A percentile compares a stretch with the other conserved stretches of the same genome.
These are phyloP conservation scores for Talaromyces sp. DNA, from an alignment of 2,329 filamentous ascomycete genomes.

Conservation along the genomic window DNA sequence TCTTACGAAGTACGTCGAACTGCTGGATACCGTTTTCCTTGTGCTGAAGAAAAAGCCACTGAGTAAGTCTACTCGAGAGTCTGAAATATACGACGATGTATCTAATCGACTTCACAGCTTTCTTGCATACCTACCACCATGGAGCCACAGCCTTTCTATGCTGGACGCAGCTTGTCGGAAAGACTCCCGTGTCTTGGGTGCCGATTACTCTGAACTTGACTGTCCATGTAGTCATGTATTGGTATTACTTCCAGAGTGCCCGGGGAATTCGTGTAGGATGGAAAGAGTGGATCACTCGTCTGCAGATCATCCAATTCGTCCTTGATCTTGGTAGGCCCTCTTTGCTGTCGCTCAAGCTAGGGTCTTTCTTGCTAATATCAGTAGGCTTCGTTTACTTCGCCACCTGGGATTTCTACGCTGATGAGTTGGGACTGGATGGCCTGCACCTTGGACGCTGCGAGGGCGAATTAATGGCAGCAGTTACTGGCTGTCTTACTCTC, in stretches of 20 bases:
- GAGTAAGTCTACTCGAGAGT: conserved; percentile 33
- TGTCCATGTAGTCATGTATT: conserved; percentile 96
- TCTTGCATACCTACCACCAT: conserved; percentile 96
- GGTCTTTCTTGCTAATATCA: not conserved
- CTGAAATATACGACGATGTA: not conserved
- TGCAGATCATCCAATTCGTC: conserved; percentile 90
- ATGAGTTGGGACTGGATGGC: conserved; percentile 67
- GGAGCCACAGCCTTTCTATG: conserved; percentile 87
- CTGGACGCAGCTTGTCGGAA: conserved; percentile 86
- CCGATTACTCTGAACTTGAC: conserved; percentile 80
- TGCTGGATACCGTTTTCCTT: conserved; percentile 86
- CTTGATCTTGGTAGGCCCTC: conserved; percentile 74
- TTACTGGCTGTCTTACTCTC: conserved; percentile 78
- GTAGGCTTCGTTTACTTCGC: conserved; percentile 90
- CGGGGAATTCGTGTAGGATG: conserved; percentile 90
- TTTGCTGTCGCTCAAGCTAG: not conserved
- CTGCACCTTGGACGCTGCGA: conserved; percentile 75
- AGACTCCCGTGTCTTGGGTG: conserved; percentile 85
- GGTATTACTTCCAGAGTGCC: conserved; percentile 97
- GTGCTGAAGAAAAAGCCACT: conserved; percentile 97
- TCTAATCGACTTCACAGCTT: conserved; percentile 42
- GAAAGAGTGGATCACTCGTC: conserved; percentile 95
- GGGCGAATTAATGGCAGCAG: conserved; percentile 86
- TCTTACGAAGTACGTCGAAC: conserved; percentile 87
- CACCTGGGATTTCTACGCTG: conserved; percentile 88